Percentiles rank a stretch among this genome's conserved stretches.
These are phyloP conservation scores for Fusarium tjaetaba DNA, from an alignment of 2,329 filamentous ascomycete species.

Conservation along the genomic window DNA sequence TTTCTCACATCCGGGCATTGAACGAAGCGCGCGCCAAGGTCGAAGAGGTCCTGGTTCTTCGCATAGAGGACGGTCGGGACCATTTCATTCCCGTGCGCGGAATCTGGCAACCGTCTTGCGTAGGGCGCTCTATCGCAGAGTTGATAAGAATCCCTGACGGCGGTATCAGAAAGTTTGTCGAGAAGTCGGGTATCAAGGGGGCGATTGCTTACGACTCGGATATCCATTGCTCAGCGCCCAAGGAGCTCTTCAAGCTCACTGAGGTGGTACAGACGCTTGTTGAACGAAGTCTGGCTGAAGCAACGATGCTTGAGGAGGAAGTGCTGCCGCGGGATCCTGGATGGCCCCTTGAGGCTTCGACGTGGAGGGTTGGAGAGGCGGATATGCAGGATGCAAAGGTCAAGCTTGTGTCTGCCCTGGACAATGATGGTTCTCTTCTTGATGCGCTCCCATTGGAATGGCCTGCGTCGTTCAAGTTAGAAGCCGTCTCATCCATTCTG, in stretches of 20 bases:
- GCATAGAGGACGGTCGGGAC: constrained; percentile 84
- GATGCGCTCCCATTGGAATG: constrained; percentile 71
- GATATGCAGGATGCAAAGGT: constrained; percentile 46
- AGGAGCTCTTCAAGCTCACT: constrained; percentile 89
- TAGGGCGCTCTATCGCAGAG: constrained; percentile 88
- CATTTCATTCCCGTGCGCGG: constrained; percentile 88
- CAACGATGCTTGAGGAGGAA: constrained; percentile 68
- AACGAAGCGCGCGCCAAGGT: constrained; percentile 74
- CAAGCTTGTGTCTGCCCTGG: constrained; percentile 72
- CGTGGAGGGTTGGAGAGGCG: constrained; percentile 44
- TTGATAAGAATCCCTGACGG: constrained; percentile 86
- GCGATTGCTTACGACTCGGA: constrained; percentile 65
- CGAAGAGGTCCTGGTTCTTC: constrained; percentile 88
- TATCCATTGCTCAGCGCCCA: constrained; percentile 82
- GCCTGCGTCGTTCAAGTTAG: constrained; percentile 73
- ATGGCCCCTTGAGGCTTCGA: constrained; percentile 67
- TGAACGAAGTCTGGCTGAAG: constrained; percentile 68
- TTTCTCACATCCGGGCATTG: constrained; percentile 72
- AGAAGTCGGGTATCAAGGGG: constrained; percentile 52
- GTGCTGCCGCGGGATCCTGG: constrained; percentile 63
- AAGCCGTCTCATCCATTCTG: constrained; percentile 77
- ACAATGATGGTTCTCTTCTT: constrained; percentile 71
- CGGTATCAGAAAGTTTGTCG: constrained; percentile 70
- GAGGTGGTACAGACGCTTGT: constrained; percentile 74
- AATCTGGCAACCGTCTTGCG: constrained; percentile 81